phyloP scores from a whole-genome alignment of 306 rosid genomes.

The Pyrus bretschneideri region DNA sequence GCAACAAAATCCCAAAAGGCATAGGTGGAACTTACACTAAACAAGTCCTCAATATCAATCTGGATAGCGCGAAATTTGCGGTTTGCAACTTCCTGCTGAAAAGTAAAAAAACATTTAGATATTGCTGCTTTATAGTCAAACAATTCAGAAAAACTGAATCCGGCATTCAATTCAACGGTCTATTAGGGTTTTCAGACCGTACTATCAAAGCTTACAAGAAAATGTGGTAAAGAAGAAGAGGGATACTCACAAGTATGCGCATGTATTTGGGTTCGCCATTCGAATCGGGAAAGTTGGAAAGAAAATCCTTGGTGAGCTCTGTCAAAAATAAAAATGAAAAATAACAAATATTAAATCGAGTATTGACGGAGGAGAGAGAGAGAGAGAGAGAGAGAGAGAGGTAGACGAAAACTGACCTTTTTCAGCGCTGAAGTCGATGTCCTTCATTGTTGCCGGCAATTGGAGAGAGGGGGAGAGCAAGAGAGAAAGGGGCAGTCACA shows the following conservation, averaged over 20 bases:
- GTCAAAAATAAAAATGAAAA: constrained; percentile 1
- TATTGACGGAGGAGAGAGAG: background rate
- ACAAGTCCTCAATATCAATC: constrained; percentile 77
- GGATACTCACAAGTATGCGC: constrained; percentile 53
- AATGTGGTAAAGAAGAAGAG: background rate
- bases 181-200: constrained; percentile 7
- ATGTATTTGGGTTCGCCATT: constrained; percentile 69
- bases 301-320: constrained; percentile 75
- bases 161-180: background rate
- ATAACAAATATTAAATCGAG: background rate
- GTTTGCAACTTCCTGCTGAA: constrained; percentile 90
- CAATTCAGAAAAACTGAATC: background rate
- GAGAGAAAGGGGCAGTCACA: background rate
- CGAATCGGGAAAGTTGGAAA: constrained; percentile 65
- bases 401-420: constrained; percentile 38
- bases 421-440: constrained; percentile 58
- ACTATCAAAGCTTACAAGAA: background rate
- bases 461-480: constrained; percentile 1
- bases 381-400: background rate
- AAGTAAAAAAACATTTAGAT: background rate
- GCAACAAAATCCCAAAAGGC: background rate
- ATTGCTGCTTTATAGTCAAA: background rate
- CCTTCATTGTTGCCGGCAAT: constrained; percentile 35
- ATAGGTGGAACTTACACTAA: constrained; percentile 34
- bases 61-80: constrained; percentile 65